Evolutionary conservation across 2,329 filamentous ascomycete genomes (phyloP), one percentile per base, ranked within the genome.

Genomic region (Talaromyces verruculosus): DNA sequence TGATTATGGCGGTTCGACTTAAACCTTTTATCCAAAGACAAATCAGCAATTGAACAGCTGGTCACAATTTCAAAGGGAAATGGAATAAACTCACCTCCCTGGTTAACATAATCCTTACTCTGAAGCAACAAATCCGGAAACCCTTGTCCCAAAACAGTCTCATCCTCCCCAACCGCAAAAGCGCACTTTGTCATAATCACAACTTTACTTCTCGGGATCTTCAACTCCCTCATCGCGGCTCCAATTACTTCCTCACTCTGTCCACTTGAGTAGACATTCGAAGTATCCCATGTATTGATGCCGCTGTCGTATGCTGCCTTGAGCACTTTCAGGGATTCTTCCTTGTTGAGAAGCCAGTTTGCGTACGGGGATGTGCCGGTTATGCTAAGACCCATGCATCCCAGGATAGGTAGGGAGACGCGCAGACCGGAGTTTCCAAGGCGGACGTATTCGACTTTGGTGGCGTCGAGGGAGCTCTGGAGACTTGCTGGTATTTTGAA

Each of bases 191-290:
- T 84, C 65, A 87, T 74, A 57, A 89, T 82, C 63, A 87, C 80
- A 10, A 88, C 73, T 69, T 86, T 87, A 30, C 85, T 74, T 30
- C 86, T 80, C 0, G 84, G 84, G 19, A 88, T 81, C 25, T 82
- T 76, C 47, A 84, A 86, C 68, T 87, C 82, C 72, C 85, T 84
- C 70, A 88, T 82, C 0, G 87, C 87, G 73, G 86, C 86, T 58
- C 81, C 88, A 66, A 91, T 84, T 70, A 91, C 86, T 63, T 80
- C 75, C 76, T 91, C 89, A 13, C 84, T 87, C 1, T 75, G 76
- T 10, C 88, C 88, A 73, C 89, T 86, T 7, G 70, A 72, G 65
- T 75, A 75, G 5, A 72, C 68, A 60, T 74, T 73, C n/a, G 73
- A 71, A 5, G 73, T 75, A 59, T 75, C 74, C 70, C 71, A 75